Evolutionary conservation across 257 asterid genomes (phyloP), one percentile per base, ranked within the genome.

Genomic region (Penstemon barbatus): DNA sequence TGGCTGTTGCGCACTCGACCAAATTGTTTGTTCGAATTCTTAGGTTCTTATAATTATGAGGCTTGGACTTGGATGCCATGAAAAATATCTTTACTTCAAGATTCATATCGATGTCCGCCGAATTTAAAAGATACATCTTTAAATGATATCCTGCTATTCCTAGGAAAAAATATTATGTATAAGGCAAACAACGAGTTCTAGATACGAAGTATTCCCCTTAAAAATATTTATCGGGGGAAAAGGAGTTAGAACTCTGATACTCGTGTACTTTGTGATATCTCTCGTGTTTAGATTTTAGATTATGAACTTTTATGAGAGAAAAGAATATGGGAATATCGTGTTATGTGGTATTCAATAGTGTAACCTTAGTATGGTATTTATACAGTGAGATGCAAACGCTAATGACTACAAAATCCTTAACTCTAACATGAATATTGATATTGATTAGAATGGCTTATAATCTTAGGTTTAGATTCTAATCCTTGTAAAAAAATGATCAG

Each of bases 401-500:
- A 25, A 25, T 25, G 33, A 25, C 33, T 25, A 25, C 33, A 25
- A 25, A 25, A 25, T 25, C 33, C 33, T 25, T 25, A 25, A 25
- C 33, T 25, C 33, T 25, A 25, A 25, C 33, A 25, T 25, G 33
- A 25, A 25, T 25, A 25, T 25, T 25, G 33, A 12, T 37, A 43
- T 15, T 54, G n/a, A 13, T 54, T n/a, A 19, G 6, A 8, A 3
- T 68, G 13, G 10, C 8, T 61, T 8, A 2, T 25, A 18, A 4
- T 46, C 44, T 9, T 6, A 33, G 44, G 57, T 61, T 45, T 19
- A 63, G 55, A 12, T 65, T 19, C 56, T 44, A 7, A 4, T 19
- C 11, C 13, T 55, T 37, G 18, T 54, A 41, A 45, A 40, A 49
- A 1, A 49, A 61, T 57, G 74, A 74, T 68, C 1, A 13, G 19